Evolutionary conservation across 2,329 filamentous ascomycete species (phyloP).

Genomic region (Fusarium metavorans): DNA sequence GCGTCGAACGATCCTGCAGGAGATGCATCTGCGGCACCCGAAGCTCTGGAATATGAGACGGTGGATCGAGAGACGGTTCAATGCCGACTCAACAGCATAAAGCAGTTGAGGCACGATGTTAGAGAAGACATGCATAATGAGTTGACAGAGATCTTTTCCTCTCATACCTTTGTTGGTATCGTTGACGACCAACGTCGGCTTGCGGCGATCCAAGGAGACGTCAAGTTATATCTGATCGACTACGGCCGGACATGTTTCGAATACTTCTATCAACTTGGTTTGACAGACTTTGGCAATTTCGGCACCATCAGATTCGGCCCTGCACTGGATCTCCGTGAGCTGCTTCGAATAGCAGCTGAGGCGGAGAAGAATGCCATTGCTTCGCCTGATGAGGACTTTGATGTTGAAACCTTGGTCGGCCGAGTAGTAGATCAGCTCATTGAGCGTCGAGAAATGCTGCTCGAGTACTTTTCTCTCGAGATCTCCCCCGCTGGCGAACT

Average conservation of each 20-base stretch:
- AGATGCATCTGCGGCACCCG: conserved; percentile 53
- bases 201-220: conserved; percentile 91
- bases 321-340: conserved; percentile 75
- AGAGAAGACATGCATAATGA: conserved; percentile 85
- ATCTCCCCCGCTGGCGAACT: conserved; percentile 84
- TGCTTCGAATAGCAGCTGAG: conserved; percentile 80
- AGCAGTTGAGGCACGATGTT: conserved; percentile 83
- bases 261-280: conserved; percentile 94
- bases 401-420: conserved; percentile 74
- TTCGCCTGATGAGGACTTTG: conserved; percentile 66
- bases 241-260: conserved; percentile 90
- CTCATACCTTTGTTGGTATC: conserved; percentile 92
- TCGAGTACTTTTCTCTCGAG: conserved; percentile 91
- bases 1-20: conserved; percentile 38
- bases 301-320: conserved; percentile 85
- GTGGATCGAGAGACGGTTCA: conserved; percentile 75
- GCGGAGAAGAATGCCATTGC: conserved; percentile 68
- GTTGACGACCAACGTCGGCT: conserved; percentile 89
- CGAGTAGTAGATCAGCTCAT: conserved; percentile 77
- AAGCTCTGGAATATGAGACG: conserved; percentile 76
- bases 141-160: conserved; percentile 87
- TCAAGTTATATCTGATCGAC: conserved; percentile 92
- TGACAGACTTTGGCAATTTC: conserved; percentile 97
- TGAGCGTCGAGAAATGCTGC: conserved; percentile 84
- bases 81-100: conserved; percentile 86